Percentiles rank a stretch among this genome's conserved stretches.
Evolutionary conservation across 1,139 yeast species (phyloP).

Genomic region (Geotrichum citri-aurantii): DNA sequence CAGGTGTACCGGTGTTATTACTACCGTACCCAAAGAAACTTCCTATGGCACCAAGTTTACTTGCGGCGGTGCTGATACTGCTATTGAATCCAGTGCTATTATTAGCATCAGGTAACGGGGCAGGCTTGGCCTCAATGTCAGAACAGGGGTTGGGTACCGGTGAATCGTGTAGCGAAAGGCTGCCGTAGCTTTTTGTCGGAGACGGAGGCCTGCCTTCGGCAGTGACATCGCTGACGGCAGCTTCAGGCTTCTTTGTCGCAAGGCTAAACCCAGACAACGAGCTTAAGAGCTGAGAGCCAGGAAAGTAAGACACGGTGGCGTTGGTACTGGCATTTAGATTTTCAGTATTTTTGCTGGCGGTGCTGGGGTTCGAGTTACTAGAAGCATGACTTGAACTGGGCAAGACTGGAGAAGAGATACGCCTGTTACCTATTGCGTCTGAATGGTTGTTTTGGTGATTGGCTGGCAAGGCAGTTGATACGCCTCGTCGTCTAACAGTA

Average conservation of each 20-base stretch:
- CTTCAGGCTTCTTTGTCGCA: background rate
- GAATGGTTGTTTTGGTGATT: background rate
- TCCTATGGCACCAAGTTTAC: conserved; percentile 12
- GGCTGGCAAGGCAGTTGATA: conserved; percentile 1
- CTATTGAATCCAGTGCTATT: background rate
- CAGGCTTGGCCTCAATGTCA: background rate
- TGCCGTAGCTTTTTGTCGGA: background rate
- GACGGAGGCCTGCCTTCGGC: background rate
- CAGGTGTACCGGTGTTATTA: background rate
- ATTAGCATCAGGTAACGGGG: background rate
- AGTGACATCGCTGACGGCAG: background rate
- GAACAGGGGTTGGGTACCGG: background rate
- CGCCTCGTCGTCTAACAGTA: background rate
- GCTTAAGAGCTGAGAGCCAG: background rate
- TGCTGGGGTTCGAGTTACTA: background rate
- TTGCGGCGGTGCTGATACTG: conserved; percentile 4
- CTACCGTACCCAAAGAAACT: conserved; percentile 6
- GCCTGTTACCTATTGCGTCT: background rate
- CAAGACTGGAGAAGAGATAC: conserved; percentile 7
- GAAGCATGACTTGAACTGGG: background rate
- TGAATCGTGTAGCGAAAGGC: background rate
- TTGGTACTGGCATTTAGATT: background rate
- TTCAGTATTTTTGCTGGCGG: background rate
- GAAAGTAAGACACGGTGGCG: background rate
- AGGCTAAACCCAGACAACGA: background rate